Evolutionary conservation across 352 stramenopile species (phyloP).

Genomic region (Plasmopara muralis): DNA sequence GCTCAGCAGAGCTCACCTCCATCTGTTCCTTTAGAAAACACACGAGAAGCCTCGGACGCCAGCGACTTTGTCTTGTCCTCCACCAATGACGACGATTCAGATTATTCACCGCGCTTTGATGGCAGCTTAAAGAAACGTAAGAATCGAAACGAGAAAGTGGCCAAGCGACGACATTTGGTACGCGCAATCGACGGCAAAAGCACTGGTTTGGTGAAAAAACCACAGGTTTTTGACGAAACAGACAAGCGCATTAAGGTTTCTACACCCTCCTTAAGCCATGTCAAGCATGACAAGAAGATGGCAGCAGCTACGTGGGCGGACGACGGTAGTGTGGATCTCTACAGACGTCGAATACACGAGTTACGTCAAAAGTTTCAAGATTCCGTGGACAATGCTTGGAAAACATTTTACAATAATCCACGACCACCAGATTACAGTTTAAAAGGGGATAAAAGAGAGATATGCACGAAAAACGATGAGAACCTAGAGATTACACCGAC

Average conservation of each 20-base stretch:
- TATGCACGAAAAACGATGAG: constrained; percentile 7
- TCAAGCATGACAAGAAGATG: constrained; percentile 17
- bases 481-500: constrained; percentile 11
- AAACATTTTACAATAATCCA: constrained; percentile 43
- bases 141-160: constrained; percentile 2
- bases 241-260: neutral
- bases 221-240: constrained; percentile 7
- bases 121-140: constrained; percentile 5
- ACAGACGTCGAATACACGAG: constrained; percentile 28
- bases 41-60: constrained; percentile 7
- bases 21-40: constrained; percentile 2
- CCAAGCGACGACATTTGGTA: constrained; percentile 20
- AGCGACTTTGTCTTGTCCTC: constrained; percentile 18
- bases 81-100: constrained; percentile 25
- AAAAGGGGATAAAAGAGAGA: constrained; percentile 9
- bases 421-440: constrained; percentile 2
- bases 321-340: constrained; percentile 21
- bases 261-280: constrained; percentile 1
- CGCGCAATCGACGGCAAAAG: constrained; percentile 5
- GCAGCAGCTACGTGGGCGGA: constrained; percentile 34
- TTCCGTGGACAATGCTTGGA: constrained; percentile 16
- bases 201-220: neutral
- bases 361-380: constrained; percentile 24
- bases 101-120: constrained; percentile 21
- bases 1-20: constrained; percentile 9